phyloP scores from a whole-genome alignment of 2,329 filamentous ascomycete species.

The Amauroascus verrucosus region DNA sequence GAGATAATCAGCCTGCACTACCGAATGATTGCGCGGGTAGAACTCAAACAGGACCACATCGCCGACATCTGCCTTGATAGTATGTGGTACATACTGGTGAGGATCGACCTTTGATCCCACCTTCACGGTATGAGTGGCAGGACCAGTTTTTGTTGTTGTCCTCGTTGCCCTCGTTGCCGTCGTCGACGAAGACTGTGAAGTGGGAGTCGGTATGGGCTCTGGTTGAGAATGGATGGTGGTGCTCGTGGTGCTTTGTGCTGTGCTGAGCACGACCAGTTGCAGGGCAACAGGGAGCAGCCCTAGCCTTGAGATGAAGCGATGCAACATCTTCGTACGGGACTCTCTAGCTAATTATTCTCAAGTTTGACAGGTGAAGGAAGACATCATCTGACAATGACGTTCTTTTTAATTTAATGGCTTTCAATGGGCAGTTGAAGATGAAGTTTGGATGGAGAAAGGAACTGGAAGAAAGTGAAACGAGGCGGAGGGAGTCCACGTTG shows the following conservation, averaged over 20 bases:
- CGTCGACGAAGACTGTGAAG: background rate
- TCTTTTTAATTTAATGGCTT: too few relatives aligned
- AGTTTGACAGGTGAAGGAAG: background rate
- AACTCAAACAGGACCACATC: slow-evolving; percentile 46
- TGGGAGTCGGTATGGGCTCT: background rate
- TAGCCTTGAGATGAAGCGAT: background rate
- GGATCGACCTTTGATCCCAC: slow-evolving; percentile 27
- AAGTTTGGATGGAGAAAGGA: too few relatives aligned
- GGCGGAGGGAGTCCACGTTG: background rate
- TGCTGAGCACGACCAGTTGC: background rate
- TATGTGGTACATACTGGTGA: slow-evolving; percentile 26
- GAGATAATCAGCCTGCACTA: slow-evolving; percentile 50
- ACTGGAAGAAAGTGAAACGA: background rate
- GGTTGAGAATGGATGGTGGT: background rate
- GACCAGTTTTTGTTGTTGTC: background rate
- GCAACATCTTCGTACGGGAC: background rate
- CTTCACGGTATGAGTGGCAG: slow-evolving; percentile 26
- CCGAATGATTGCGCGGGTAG: slow-evolving; percentile 53
- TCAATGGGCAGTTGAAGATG: too few relatives aligned
- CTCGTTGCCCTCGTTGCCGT: background rate
- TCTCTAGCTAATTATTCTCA: background rate
- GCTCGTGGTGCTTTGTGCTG: background rate
- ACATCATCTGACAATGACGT: background rate
- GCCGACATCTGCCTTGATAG: slow-evolving; percentile 24
- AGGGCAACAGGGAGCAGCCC: background rate